Evolutionary conservation across 2,329 filamentous ascomycete genomes (phyloP), one percentile per base, ranked within the genome.

Genomic region (Lizonia empirigonia): DNA sequence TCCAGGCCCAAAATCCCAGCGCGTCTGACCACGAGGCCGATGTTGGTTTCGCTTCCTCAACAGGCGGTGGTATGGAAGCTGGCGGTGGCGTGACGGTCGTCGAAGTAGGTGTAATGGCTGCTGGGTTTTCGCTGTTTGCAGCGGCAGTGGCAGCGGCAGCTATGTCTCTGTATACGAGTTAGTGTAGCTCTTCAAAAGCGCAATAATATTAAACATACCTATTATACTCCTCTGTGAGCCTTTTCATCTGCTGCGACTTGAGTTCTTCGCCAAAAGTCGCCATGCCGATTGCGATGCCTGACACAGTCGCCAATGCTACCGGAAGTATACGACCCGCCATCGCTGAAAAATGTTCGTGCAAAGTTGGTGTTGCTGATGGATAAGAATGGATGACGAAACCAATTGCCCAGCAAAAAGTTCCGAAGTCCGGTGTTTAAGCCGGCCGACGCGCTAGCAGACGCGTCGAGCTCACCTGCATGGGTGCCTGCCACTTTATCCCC

Each of bases 241-340:
- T 64, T 38, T 67, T 63, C 46, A 56, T 63, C 45, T 63, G 55
- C 36, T 69, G 69, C 42, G 66, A 61, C 42, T 71, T 67, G 47
- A 74, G 64, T 27, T 72, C 71, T 24, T 61, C 60, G 51, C 67
- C 66, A 35, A 73, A 72, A 9, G 70, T 70, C 7, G 63, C 59
- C 44, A 70, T 55, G 8, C 63, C 70, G 47, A 69, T 73, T 13
- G 65, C 62, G 12, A 74, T 56, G 4, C 71, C 70, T 7, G 62
- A 52, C 1, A 71, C 50, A 2, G 59, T 60, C 3, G 69, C 70
- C 20, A 74, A 36, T 7, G 67, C 63, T 22, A 72, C 40, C 18
- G 69, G 70, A 22, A 74, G 53, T 24, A 73, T 58, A 23, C 63
- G 62, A n/a, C 69, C 68, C 13, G 70, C 64, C 69, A 72, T 71